Base-by-base conservation (phyloP, 306 rosid species). In the Pachyrhizus erosus region DNA sequence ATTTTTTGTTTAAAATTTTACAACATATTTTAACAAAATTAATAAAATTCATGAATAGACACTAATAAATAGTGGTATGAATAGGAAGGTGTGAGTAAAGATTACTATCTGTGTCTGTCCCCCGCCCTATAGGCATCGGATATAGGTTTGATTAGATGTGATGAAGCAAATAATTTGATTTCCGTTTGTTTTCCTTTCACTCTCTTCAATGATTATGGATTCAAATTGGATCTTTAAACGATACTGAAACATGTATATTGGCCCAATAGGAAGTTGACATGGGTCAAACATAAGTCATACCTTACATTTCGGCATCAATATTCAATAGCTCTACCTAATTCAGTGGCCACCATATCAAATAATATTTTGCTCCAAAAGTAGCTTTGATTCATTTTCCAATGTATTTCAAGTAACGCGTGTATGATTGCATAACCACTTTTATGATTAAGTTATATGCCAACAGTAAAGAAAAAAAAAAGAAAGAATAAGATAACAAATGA, bases 301-400 rank as follows among this genome's bases (percentile, higher is more conserved):
- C 39, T 34, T 34, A 34, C 7, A n/a, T n/a, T n/a, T n/a, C n/a
- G n/a, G n/a, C n/a, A n/a, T n/a, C n/a, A n/a, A n/a, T n/a, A n/a
- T n/a, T n/a, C n/a, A n/a, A n/a, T 34, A 46, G 67, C 69, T 49
- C 55, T 9, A 7, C 23, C 45, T 26, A 49, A 34, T 74, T 52
- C 49, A 82, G 46, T n/a, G 37, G 65, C 21, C 73, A 64, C 42
- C 33, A 48, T 81, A 64, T 73, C 75, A 62, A 73, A 75, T 13
- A 52, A 54, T 75, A 4, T n/a, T 54, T 52, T 21, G 33, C 48
- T 31, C 74, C 60, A 82, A 68, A 82, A 75, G 77, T 75, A 15
- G 64, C 62, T 11, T 15, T 15, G 27, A 9, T 21, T 55, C 7
- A 21, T 21, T 55, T 40, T 49, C 79, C 2, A 0, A 48, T 9